Conservation (phyloP, 208 protist species). For the Novymonas esmeraldas region DNA sequence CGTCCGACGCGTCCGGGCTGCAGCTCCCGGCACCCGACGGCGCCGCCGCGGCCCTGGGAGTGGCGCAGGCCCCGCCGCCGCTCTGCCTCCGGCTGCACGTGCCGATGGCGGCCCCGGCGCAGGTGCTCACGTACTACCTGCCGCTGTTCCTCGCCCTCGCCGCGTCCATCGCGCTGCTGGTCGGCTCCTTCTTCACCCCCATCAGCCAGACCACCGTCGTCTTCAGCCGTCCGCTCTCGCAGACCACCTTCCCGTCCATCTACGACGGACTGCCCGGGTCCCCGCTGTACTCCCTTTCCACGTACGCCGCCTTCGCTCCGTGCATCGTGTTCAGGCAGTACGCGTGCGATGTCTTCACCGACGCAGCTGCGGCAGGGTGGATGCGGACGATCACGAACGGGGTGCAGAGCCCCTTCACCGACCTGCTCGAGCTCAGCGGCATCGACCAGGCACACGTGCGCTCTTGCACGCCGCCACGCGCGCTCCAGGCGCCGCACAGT, state of each 20-base stretch:
- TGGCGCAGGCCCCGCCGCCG: constrained; percentile 1
- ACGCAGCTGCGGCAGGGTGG: not conserved
- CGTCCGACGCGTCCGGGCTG: not conserved
- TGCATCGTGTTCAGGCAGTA: constrained; percentile 17
- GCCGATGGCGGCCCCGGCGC: not conserved
- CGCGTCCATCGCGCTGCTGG: not conserved
- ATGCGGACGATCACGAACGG: constrained; percentile 15
- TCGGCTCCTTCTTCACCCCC: constrained; percentile 7
- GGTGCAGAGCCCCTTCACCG: constrained; percentile 12
- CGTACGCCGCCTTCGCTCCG: constrained; percentile 5
- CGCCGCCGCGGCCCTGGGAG: not conserved
- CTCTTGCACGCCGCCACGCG: constrained; percentile 1
- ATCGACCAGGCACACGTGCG: constrained; percentile 2
- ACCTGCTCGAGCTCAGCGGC: not conserved
- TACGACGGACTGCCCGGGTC: too few species aligned
- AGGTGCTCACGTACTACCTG: constrained; percentile 11
- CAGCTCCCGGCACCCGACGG: not conserved
- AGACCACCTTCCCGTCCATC: not conserved
- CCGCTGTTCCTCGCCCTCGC: constrained; percentile 7
- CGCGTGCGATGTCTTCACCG: constrained; percentile 8
- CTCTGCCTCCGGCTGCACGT: constrained; percentile 15
- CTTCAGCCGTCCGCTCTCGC: constrained; percentile 3
- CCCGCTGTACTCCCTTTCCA: too few species aligned
- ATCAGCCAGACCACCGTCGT: not conserved
- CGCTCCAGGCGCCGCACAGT: too few species aligned